A percentile compares a stretch with the other conserved stretches of the same genome.
Evolutionary conservation across 352 stramenopile genomes (phyloP).

Genomic region (Halophytophthora polymorphica): DNA sequence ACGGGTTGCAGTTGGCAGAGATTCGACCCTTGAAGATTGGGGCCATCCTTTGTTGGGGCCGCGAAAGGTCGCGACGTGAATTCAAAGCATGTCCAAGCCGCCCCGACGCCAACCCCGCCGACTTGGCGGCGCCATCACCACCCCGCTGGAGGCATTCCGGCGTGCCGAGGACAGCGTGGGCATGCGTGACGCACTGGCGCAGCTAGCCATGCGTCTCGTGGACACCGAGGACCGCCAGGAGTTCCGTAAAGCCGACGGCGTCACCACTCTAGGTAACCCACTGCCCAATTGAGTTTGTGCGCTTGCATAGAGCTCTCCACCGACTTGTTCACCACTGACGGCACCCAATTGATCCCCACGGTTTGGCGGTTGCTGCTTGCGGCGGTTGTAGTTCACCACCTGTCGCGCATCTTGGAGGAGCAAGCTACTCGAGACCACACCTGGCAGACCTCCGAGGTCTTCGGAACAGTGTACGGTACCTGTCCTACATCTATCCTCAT

Average conservation of each 20-base stretch:
- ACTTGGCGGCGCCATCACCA: constrained; percentile 29
- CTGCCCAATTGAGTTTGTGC: no score
- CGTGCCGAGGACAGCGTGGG: constrained; percentile 16
- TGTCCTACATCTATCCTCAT: background rate
- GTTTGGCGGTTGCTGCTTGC: background rate
- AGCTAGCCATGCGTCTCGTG: constrained; percentile 57
- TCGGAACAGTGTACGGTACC: constrained; percentile 28
- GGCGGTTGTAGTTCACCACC: constrained; percentile 45
- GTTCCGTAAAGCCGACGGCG: constrained; percentile 54
- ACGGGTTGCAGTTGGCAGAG: no score
- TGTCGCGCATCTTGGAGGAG: constrained; percentile 50
- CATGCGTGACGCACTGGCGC: constrained; percentile 43
- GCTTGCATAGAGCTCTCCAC: no score
- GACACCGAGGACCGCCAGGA: constrained; percentile 46
- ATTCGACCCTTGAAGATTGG: no score
- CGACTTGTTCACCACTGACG: background rate
- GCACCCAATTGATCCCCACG: background rate
- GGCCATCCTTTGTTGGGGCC: no score
- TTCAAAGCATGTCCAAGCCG: constrained; percentile 2
- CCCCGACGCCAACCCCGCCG: constrained; percentile 18
- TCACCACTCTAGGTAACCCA: constrained; percentile 41
- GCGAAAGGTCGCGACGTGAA: no score
- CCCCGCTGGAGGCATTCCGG: constrained; percentile 47
- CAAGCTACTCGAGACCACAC: constrained; percentile 37
- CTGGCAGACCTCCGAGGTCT: constrained; percentile 39